These are phyloP conservation scores for Rhipidocladum racemiflorum DNA, from an alignment of 176 grass and related monocot genomes.

Conservation along the genomic window DNA sequence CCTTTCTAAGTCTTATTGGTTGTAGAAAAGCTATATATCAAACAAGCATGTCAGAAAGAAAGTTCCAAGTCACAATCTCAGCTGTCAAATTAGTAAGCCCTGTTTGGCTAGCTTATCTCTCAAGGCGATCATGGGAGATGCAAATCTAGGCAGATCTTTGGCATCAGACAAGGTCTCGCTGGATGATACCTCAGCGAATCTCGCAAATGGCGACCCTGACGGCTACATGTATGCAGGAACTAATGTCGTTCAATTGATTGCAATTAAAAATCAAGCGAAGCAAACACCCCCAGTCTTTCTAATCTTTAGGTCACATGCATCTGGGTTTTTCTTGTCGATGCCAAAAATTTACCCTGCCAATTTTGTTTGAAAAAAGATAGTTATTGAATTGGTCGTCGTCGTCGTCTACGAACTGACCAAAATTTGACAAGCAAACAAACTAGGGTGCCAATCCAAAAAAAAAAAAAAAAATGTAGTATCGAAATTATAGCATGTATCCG, in stretches of 20 bases:
- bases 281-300: background rate
- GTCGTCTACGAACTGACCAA: background rate
- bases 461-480: too few relatives aligned
- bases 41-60: background rate
- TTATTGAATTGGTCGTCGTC: background rate
- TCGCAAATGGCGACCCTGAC: slow-evolving; percentile 1
- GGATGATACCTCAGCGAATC: slow-evolving; percentile 28
- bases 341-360: background rate
- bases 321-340: background rate
- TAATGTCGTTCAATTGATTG: background rate
- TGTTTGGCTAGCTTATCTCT: background rate
- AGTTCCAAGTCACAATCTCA: background rate
- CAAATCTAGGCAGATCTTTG: slow-evolving; percentile 5
- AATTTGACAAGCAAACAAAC: background rate
- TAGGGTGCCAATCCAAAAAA: too few relatives aligned
- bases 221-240: background rate
- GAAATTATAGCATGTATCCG: too few relatives aligned
- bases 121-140: background rate
- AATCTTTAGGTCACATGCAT: background rate
- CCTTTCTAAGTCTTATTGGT: background rate
- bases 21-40: background rate
- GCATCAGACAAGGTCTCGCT: background rate
- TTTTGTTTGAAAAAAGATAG: background rate
- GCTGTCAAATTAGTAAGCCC: background rate
- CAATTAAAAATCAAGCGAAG: background rate